Percentiles rank a stretch among this genome's conserved stretches.
These are phyloP conservation scores for Simplicillium aogashimaense DNA, from an alignment of 2,329 filamentous ascomycete genomes.

Conservation along the genomic window DNA sequence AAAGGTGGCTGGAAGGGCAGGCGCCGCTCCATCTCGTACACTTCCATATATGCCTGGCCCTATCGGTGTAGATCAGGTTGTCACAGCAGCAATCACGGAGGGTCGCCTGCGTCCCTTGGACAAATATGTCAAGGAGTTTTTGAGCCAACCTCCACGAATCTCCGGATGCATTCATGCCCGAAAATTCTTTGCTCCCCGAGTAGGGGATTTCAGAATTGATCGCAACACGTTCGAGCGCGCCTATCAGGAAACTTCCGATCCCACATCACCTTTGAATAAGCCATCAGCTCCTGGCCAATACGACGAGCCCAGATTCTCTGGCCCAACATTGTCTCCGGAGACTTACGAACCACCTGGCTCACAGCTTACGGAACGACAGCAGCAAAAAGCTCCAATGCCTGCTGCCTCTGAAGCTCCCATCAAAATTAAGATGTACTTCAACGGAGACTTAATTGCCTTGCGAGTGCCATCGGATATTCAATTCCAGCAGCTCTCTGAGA, in stretches of 20 bases:
- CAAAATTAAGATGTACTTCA: constrained; percentile 93
- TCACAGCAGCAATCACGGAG: constrained; percentile 95
- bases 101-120: constrained; percentile 87
- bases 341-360: too few relatives aligned
- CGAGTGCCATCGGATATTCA: constrained; percentile 74
- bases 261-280: too few relatives aligned
- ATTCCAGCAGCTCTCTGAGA: constrained; percentile 70
- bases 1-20: constrained; percentile 64
- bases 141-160: constrained; percentile 77
- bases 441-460: constrained; percentile 85
- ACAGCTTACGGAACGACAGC: constrained; percentile 33
- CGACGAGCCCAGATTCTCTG: constrained; percentile 61
- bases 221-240: too few relatives aligned
- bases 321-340: constrained; percentile 54
- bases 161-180: constrained; percentile 75
- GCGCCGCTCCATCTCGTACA: constrained; percentile 67
- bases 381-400: constrained; percentile 23
- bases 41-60: constrained; percentile 97
- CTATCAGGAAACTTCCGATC: too few relatives aligned
- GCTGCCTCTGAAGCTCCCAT: constrained; percentile 38
- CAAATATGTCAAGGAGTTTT: constrained; percentile 86
- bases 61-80: constrained; percentile 61
- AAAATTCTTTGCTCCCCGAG: constrained; percentile 80
- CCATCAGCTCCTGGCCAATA: constrained; percentile 63
- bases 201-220: constrained; percentile 90